Evolutionary conservation across 441 rosid genomes (phyloP), one percentile per base, ranked within the genome.

Genomic region (Erodium texanum): DNA sequence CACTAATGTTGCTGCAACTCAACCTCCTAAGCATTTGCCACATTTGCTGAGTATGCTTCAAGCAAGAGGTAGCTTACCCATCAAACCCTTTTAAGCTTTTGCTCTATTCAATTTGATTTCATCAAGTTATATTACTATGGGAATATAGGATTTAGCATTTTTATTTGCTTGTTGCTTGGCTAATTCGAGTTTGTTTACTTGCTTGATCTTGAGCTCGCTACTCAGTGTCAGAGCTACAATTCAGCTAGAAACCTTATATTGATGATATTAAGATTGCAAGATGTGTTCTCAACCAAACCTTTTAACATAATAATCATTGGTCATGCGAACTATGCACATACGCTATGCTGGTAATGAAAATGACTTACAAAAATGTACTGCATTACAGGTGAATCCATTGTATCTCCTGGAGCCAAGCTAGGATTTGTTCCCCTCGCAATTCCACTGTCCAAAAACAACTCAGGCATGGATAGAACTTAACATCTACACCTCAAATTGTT

Each of bases 371-470:
- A 24, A 5, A 66, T 66, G 11, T 20, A 36, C 48, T 69, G 41
- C 48, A 56, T 61, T 72, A 75, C 73, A 87, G 97, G 96, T 66
- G 86, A 84, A 52, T 76, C 86, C 65, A 76, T 93, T 56, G 62
- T 82, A 73, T 86, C 93, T 76, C 98, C 98, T 18, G 89, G 91
- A 74, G 80, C 82, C 50, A 90, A 81, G 86, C 77, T 81, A 80
- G 92, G 96, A n/a, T 66, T 93, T 18, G 80, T 90, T 58, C 98
- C 97, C 27, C 92, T 90, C 66, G 74, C 83, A 66, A 80, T 90
- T 82, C 97, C 96, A 24, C 71, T 93, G 69, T 84, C 88, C 50
- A 78, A 79, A 75, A 78, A 68, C 71, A 76, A 82, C 66, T 85
- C 87, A 24, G 97, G 98, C 87, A 79, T 66, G 54, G 58, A 65